Conservation (phyloP, 2,329 filamentous ascomycete genomes). For the Trichoderma sp. region DNA sequence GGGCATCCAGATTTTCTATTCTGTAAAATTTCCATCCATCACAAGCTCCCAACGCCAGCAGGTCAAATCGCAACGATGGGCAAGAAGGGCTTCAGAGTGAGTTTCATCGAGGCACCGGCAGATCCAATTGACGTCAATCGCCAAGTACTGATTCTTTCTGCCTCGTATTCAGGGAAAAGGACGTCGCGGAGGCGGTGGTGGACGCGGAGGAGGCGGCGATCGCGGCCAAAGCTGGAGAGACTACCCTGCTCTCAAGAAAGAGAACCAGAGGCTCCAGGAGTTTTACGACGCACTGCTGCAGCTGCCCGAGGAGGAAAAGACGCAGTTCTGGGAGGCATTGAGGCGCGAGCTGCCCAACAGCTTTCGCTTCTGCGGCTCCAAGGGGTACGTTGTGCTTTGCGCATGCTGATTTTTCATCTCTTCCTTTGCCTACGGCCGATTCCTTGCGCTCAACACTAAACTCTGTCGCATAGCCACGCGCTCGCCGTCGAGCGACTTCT, state of each 20-base stretch:
- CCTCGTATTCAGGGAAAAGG: constrained; percentile 33
- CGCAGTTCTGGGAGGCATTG: constrained; percentile 80
- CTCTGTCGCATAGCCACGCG: constrained; percentile 63
- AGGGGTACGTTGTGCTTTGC: constrained; percentile 57
- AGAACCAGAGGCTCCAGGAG: constrained; percentile 78
- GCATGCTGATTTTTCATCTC: not conserved
- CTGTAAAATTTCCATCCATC: constrained; percentile 17
- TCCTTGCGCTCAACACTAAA: constrained; percentile 2
- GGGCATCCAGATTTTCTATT: constrained; percentile 18
- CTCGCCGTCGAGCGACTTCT: constrained; percentile 85
- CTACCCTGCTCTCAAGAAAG: constrained; percentile 56
- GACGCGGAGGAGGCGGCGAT: constrained; percentile 31
- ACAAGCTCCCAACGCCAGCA: constrained; percentile 1
- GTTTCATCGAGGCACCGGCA: not conserved
- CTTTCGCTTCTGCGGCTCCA: constrained; percentile 95
- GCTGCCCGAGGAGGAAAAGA: constrained; percentile 72
- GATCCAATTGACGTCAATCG: not conserved
- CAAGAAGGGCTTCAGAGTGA: constrained; percentile 38
- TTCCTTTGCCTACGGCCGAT: too few relatives aligned
- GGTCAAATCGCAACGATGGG: constrained; percentile 32
- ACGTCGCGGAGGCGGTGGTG: constrained; percentile 35
- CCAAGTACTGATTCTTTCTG: not conserved
- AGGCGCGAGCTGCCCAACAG: constrained; percentile 89
- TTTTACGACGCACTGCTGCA: constrained; percentile 81
- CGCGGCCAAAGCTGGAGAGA: constrained; percentile 33